Evolutionary conservation across 306 rosid species (phyloP).

Genomic region (Geum urbanum): DNA sequence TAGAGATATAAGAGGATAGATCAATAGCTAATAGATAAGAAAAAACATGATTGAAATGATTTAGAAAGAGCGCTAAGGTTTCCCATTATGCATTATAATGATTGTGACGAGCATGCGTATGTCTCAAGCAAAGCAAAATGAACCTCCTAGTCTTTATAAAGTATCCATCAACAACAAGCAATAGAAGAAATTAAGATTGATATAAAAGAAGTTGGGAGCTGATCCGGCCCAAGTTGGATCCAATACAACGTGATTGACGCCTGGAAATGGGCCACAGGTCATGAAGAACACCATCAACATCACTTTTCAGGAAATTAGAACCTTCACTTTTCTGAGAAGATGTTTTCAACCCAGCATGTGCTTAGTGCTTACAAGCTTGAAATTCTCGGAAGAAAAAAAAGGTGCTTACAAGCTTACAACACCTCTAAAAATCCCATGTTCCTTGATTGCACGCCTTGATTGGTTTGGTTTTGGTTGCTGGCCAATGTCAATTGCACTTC

Average conservation of each 20-base stretch:
- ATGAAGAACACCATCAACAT: constrained; percentile 1
- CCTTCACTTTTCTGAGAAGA: background rate
- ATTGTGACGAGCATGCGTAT: constrained; percentile 10
- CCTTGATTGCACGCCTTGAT: background rate
- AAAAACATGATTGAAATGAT: background rate
- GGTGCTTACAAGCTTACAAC: constrained; percentile 1
- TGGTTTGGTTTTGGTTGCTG: constrained; percentile 1
- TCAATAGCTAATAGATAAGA: background rate
- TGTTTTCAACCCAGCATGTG: too few species aligned
- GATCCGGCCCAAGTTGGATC: constrained; percentile 30
- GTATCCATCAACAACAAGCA: too few species aligned
- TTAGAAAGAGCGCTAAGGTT: background rate
- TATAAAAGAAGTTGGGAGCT: constrained; percentile 6
- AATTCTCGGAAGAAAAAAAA: too few species aligned
- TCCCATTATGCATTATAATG: background rate
- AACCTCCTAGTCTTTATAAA: background rate
- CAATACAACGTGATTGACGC: constrained; percentile 53
- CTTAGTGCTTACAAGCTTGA: background rate
- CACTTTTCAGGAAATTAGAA: background rate
- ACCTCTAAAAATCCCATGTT: background rate
- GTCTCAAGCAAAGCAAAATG: constrained; percentile 25
- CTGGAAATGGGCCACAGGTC: constrained; percentile 44
- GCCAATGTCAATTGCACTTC: background rate
- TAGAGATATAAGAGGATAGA: background rate
- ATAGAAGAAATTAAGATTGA: too few species aligned